Base-by-base conservation (phyloP, 2,329 filamentous ascomycete species). In the Dothideomycetes sp. region DNA sequence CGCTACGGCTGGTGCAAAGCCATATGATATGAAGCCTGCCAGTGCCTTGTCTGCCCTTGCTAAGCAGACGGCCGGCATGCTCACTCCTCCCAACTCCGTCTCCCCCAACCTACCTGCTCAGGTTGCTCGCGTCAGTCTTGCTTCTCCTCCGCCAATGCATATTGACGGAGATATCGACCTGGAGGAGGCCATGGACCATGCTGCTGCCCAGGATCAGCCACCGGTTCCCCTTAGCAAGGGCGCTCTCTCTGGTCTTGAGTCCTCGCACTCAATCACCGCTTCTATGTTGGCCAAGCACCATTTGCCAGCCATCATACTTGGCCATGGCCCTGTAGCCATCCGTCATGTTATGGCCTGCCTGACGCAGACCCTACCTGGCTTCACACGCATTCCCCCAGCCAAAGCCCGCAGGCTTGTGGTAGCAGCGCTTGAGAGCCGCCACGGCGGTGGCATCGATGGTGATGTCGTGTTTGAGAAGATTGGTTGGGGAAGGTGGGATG, bases 401-500 rank as follows among this genome's bases (percentile, higher is more conserved):
- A 94, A 94, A 68, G 88, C 91, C 33, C 77, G 91, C 52, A 77
- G 89, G 59, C 68, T 96, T 43, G 87, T 96, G 4, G 89, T 95
- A n/a, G 83, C 81, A 43, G 89, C 88, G 44, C 66, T 96, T 49
- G 89, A 96, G 65, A 83, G 84, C 52, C 81, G 84, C 51, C 68
- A 68, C n/a, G 69, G 65, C 34, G 72, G 69, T 40, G 71, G 69
- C 35, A 57, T 73, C 45, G 70, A 79, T 46, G 79, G 80, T 49
- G 79, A 85, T 50, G 80, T 91, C 52, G 73, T 81, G 56, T 96
- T 94, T 57, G 84, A 93, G 61, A 96, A 96, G 70, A 86, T 95
- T 43, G 89, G 89, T 55, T 96, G 89, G 89, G 91, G 91, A 44
- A 79, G 87, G 49, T 98, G 89, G 89, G 84, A 93, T 61, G 91